Evolutionary conservation across 169 alveolate species (phyloP).

Genomic region (Plasmodium relictum): DNA sequence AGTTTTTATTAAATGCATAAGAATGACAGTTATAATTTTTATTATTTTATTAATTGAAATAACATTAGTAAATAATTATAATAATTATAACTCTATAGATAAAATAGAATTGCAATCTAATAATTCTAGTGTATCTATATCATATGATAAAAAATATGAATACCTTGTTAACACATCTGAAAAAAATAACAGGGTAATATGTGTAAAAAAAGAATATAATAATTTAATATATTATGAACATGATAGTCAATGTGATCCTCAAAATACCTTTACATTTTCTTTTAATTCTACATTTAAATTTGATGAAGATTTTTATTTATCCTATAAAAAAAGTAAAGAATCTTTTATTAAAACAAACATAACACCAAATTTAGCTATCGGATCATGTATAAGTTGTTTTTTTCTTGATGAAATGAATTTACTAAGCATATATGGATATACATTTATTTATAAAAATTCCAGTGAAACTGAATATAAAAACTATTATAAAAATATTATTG

Average conservation of each 20-base stretch:
- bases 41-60: constrained; percentile 9
- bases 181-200: constrained; percentile 51
- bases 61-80: not conserved
- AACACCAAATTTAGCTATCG: constrained; percentile 54
- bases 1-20: not conserved
- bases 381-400: constrained; percentile 68
- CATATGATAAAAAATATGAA: constrained; percentile 35
- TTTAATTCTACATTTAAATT: constrained; percentile 75
- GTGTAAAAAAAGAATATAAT: constrained; percentile 68
- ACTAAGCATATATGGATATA: constrained; percentile 71
- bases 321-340: constrained; percentile 41
- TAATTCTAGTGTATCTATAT: not conserved
- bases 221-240: constrained; percentile 55
- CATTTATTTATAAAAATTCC: constrained; percentile 63
- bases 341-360: constrained; percentile 55
- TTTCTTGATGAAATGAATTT: constrained; percentile 75
- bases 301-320: constrained; percentile 29
- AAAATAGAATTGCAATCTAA: not conserved
- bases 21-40: not conserved
- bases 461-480: constrained; percentile 27
- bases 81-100: not conserved
- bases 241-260: constrained; percentile 70
- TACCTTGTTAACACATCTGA: constrained; percentile 38
- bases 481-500: constrained; percentile 41
- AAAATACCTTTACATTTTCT: constrained; percentile 73